phyloP scores from a whole-genome alignment of 768 basidiomycete genomes.

The Rubroboletus satanas region DNA sequence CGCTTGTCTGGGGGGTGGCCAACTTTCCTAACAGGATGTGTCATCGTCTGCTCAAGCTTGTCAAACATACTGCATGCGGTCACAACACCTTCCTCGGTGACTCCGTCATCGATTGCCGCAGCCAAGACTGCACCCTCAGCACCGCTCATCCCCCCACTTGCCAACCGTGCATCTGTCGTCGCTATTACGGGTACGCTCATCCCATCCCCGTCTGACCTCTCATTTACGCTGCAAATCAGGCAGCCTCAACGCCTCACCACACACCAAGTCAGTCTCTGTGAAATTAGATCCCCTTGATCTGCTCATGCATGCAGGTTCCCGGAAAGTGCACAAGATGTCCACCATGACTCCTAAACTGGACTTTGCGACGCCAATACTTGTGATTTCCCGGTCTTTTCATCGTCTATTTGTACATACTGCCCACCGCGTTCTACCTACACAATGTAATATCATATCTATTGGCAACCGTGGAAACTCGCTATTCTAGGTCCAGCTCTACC shows the following conservation, averaged over 20 bases:
- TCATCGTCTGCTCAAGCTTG: constrained; percentile 55
- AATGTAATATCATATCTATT: constrained; percentile 16
- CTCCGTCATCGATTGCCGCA: constrained; percentile 50
- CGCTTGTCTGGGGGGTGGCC: background rate
- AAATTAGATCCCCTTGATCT: constrained; percentile 10
- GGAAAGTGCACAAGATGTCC: constrained; percentile 40
- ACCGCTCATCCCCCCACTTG: constrained; percentile 47
- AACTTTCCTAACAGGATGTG: constrained; percentile 48
- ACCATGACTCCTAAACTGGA: background rate
- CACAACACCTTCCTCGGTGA: constrained; percentile 49
- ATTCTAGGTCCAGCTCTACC: constrained; percentile 48
- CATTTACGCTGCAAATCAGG: constrained; percentile 24
- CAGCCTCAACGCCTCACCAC: constrained; percentile 53
- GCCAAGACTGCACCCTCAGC: constrained; percentile 44
- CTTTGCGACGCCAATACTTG: background rate
- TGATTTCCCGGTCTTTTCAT: background rate
- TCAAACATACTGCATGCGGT: constrained; percentile 47
- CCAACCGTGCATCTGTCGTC: constrained; percentile 46
- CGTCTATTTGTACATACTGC: constrained; percentile 14
- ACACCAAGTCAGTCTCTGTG: constrained; percentile 36
- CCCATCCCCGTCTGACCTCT: background rate
- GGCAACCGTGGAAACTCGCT: background rate
- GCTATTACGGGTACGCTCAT: constrained; percentile 48
- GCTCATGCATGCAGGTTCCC: constrained; percentile 28
- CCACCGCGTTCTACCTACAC: constrained; percentile 1